Percentiles rank a stretch among this genome's conserved stretches.
Evolutionary conservation across 345 rosid genomes (phyloP).

Genomic region (Salix viminalis): DNA sequence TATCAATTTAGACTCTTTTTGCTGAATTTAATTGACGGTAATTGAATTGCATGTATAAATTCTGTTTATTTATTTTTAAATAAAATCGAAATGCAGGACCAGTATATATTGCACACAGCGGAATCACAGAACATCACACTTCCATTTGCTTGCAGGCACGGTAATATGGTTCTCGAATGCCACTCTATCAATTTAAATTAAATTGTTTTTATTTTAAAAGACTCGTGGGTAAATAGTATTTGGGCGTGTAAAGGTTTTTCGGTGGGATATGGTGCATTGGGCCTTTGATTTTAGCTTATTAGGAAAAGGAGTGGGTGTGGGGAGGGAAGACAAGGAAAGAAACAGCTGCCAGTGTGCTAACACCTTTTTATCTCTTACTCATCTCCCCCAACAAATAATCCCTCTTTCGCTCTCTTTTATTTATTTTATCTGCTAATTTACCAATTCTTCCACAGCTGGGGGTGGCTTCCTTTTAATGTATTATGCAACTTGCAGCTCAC

Average conservation of each 20-base stretch:
- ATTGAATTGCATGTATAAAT: neutral
- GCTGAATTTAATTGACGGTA: neutral
- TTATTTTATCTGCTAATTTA: too few species aligned
- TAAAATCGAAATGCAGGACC: slow-evolving; percentile 61
- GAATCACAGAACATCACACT: slow-evolving; percentile 76
- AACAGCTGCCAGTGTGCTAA: neutral
- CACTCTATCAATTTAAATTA: neutral
- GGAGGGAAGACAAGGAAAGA: neutral
- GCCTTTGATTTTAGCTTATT: neutral
- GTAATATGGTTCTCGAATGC: slow-evolving; percentile 40
- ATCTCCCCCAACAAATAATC: neutral
- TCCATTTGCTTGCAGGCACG: slow-evolving; percentile 98
- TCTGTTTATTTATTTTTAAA: neutral
- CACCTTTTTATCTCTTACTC: neutral
- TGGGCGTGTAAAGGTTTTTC: neutral
- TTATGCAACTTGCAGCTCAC: neutral
- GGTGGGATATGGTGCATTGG: neutral
- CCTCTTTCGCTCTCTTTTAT: neutral
- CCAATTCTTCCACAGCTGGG: neutral
- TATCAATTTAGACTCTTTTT: neutral
- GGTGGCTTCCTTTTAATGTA: neutral
- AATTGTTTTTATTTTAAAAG: too few species aligned
- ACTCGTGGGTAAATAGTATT: neutral
- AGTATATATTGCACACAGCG: slow-evolving; percentile 88
- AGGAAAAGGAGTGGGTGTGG: neutral